Evolutionary conservation across 2,329 filamentous ascomycete genomes (phyloP).

Genomic region (Talaromyces amestolkiae): DNA sequence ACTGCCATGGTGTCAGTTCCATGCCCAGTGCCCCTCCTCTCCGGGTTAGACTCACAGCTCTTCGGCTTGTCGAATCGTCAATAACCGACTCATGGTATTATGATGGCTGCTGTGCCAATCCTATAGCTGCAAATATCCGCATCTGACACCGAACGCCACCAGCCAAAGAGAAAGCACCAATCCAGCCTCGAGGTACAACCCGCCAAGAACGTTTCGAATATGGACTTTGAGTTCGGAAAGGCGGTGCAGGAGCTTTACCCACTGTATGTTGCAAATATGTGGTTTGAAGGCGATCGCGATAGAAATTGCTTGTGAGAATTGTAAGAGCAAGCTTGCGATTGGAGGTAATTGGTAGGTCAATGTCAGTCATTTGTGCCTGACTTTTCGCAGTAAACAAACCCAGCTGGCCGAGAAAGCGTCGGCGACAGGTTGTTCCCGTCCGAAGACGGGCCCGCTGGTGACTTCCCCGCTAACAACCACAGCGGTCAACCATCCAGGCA

Average conservation of each 20-base stretch:
- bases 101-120: slow-evolving; percentile 15
- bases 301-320: neutral
- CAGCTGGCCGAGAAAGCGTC: neutral
- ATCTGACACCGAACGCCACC: neutral
- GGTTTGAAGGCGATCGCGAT: neutral
- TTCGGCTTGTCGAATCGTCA: slow-evolving; percentile 79
- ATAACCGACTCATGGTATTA: slow-evolving; percentile 65
- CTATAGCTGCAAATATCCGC: neutral
- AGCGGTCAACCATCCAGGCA: neutral
- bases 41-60: slow-evolving; percentile 66
- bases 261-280: neutral
- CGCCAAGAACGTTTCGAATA: neutral
- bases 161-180: neutral
- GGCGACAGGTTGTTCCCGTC: slow-evolving; percentile 6
- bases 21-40: neutral
- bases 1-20: slow-evolving; percentile 34
- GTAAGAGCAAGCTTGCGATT: neutral
- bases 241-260: neutral
- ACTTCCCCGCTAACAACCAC: neutral
- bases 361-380: neutral
- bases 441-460: neutral
- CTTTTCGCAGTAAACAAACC: slow-evolving; percentile 10
- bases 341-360: neutral
- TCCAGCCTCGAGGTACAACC: neutral
- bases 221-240: neutral